Conservation (phyloP, 2,329 filamentous ascomycete species). For the Colletotrichum orbiculare region DNA sequence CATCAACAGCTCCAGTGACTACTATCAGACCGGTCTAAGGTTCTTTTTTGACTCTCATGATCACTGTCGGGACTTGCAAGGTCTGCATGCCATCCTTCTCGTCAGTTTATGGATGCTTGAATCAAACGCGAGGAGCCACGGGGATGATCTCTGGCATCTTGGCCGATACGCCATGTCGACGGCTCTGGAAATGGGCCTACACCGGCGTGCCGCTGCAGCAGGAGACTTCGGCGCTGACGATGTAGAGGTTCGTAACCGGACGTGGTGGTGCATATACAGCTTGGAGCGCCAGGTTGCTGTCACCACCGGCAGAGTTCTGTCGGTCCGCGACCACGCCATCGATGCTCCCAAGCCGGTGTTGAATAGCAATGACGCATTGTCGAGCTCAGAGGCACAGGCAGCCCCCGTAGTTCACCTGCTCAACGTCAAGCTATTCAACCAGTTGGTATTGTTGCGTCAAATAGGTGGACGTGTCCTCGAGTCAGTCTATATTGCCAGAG, state of each 20-base stretch:
- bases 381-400: conserved; percentile 20
- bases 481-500: conserved; percentile 41
- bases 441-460: conserved; percentile 36
- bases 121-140: conserved; percentile 33
- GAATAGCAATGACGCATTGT: conserved; percentile 35
- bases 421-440: conserved; percentile 29
- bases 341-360: conserved; percentile 37
- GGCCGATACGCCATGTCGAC: conserved; percentile 42
- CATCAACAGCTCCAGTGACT: conserved; percentile 38
- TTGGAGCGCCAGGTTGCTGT: conserved; percentile 41
- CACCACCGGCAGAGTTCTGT: conserved; percentile 41
- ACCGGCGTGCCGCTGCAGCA: conserved; percentile 39
- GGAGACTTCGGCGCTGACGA: conserved; percentile 38
- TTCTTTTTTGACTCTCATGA: conserved; percentile 40
- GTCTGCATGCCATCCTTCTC: conserved; percentile 39
- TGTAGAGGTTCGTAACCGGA: conserved; percentile 39
- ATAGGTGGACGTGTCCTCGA: conserved; percentile 41
- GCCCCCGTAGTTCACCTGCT: conserved; percentile 36
- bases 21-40: conserved; percentile 39
- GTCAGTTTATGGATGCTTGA: conserved; percentile 42
- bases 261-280: conserved; percentile 41
- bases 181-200: conserved; percentile 41
- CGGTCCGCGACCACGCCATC: conserved; percentile 40
- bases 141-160: conserved; percentile 43
- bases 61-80: conserved; percentile 37